Conservation (phyloP, 75 land plant species). For the Pinus albicaulis region DNA sequence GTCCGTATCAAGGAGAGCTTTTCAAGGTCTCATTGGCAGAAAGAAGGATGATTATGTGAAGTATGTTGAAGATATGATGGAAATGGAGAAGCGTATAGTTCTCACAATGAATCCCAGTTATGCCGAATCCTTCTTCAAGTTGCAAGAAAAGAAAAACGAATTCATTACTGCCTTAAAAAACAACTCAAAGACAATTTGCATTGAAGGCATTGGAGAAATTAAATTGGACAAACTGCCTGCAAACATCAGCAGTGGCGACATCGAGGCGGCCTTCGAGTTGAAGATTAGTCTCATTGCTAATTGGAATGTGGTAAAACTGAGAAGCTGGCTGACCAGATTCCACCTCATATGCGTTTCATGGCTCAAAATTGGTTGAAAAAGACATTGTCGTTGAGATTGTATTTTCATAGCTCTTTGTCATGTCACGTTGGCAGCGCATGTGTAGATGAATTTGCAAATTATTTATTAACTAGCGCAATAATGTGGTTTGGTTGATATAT, state of each 20-base stretch:
- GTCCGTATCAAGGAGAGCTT: neutral
- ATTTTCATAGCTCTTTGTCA: too few relatives aligned
- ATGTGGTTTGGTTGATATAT: too few relatives aligned
- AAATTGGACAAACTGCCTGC: neutral
- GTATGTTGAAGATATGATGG: neutral
- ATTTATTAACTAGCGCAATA: too few relatives aligned
- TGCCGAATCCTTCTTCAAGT: neutral
- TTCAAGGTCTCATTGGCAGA: neutral
- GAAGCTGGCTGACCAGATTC: constrained; percentile 1
- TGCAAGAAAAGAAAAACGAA: neutral
- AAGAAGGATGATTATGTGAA: neutral
- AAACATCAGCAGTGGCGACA: neutral
- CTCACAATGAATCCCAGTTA: neutral
- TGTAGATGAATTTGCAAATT: too few relatives aligned
- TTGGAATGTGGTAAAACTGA: neutral
- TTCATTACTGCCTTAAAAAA: neutral
- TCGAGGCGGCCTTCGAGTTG: neutral
- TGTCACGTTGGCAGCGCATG: too few relatives aligned
- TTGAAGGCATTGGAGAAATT: neutral
- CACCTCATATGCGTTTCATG: neutral
- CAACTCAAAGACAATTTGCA: neutral
- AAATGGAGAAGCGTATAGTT: neutral
- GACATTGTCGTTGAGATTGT: neutral
- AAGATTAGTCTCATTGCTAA: neutral
- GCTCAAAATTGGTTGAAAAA: neutral